These are phyloP conservation scores for Cyclotella sp. DNA, from an alignment of 108 stramenopile species.

Conservation along the genomic window DNA sequence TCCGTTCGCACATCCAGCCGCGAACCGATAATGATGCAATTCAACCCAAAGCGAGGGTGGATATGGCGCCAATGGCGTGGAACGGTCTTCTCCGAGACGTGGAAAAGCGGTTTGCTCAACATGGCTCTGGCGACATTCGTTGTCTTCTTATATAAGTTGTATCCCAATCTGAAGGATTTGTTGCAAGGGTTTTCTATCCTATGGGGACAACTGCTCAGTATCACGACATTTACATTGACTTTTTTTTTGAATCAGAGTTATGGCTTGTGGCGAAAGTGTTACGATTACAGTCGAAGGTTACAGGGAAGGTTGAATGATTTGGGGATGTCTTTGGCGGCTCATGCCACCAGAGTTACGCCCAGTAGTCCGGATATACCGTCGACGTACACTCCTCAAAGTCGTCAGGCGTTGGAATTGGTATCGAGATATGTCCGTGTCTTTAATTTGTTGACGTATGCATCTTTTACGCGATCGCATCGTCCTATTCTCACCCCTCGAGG, in stretches of 20 bases:
- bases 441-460: slow-evolving; percentile 88
- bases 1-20: slow-evolving; percentile 75
- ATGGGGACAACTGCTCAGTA: slow-evolving; percentile 84
- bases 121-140: slow-evolving; percentile 70
- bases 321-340: slow-evolving; percentile 84
- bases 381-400: slow-evolving; percentile 71
- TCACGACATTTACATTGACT: slow-evolving; percentile 90
- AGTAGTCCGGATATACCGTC: slow-evolving; percentile 66
- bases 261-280: slow-evolving; percentile 89
- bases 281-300: slow-evolving; percentile 73
- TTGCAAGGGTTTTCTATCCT: slow-evolving; percentile 75
- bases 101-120: slow-evolving; percentile 72
- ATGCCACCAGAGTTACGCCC: slow-evolving; percentile 71
- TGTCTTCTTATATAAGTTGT: slow-evolving; percentile 50
- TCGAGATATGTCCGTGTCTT: slow-evolving; percentile 87
- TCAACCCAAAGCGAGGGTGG: slow-evolving; percentile 82
- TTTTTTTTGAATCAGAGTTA: slow-evolving; percentile 94
- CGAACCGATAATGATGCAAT: slow-evolving; percentile 88
- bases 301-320: slow-evolving; percentile 92
- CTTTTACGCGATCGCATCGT: slow-evolving; percentile 88
- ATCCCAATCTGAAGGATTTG: slow-evolving; percentile 51
- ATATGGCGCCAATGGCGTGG: slow-evolving; percentile 92
- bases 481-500: slow-evolving; percentile 88
- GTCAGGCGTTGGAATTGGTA: slow-evolving; percentile 77
- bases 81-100: slow-evolving; percentile 88